Conservation (phyloP, 2,329 filamentous ascomycete genomes). For the Sporothrix protearum region DNA sequence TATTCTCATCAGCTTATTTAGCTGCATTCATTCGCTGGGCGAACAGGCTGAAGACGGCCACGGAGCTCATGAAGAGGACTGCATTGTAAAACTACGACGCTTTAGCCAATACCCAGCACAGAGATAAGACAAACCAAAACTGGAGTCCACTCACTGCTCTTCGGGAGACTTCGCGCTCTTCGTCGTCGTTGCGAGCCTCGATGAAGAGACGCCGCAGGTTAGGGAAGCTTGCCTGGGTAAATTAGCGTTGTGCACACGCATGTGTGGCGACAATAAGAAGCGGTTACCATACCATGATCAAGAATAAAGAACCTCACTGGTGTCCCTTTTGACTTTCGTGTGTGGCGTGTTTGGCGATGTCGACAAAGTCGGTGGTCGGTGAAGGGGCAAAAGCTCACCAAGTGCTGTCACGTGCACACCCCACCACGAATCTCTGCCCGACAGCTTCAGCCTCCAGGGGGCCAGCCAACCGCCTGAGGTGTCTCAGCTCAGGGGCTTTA, state of each 20-base stretch:
- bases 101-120: slow-evolving; percentile 12
- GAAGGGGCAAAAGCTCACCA: not conserved
- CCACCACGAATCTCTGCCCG: not conserved
- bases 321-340: not conserved
- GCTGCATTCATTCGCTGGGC: slow-evolving; percentile 75
- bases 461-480: not conserved
- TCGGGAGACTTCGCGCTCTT: slow-evolving; percentile 90
- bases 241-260: slow-evolving; percentile 15
- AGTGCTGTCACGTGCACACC: slow-evolving; percentile 18
- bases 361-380: not conserved
- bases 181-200: slow-evolving; percentile 84
- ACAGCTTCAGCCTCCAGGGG: not conserved
- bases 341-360: not conserved
- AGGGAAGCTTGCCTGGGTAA: slow-evolving; percentile 70
- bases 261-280: not conserved
- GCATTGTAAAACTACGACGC: slow-evolving; percentile 87
- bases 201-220: slow-evolving; percentile 96
- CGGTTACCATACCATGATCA: slow-evolving; percentile 9
- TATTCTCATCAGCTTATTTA: slow-evolving; percentile 30
- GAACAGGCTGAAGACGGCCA: slow-evolving; percentile 88
- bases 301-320: not conserved
- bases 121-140: slow-evolving; percentile 39
- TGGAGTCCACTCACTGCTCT: slow-evolving; percentile 58
- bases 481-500: slow-evolving; percentile 17
- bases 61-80: slow-evolving; percentile 92